Conservation (phyloP, 805 yeast species). For the Myxozyma nipponensis region DNA sequence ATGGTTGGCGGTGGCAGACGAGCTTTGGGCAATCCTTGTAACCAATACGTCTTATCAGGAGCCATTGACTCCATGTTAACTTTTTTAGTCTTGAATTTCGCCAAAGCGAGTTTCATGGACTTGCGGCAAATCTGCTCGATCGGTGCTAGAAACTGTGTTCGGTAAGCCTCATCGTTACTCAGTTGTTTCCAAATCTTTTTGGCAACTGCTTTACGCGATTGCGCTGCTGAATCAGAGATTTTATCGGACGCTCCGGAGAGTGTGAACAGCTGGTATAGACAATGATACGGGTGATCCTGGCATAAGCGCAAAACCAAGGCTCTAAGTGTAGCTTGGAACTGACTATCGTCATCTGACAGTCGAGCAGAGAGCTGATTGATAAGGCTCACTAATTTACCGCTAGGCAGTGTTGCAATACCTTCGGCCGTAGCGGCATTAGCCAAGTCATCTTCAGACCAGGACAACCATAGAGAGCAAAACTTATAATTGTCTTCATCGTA, state of each 20-base stretch:
- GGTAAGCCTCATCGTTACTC: constrained; percentile 33
- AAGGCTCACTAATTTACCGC: constrained; percentile 71
- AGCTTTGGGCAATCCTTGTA: constrained; percentile 42
- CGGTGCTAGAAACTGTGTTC: constrained; percentile 40
- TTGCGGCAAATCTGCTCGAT: constrained; percentile 51
- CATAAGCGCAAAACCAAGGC: constrained; percentile 48
- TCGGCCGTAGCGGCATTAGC: constrained; percentile 45
- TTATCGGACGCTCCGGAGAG: constrained; percentile 13
- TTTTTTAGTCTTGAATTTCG: constrained; percentile 5
- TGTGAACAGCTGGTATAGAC: constrained; percentile 47
- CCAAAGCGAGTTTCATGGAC: constrained; percentile 37
- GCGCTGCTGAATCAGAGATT: constrained; percentile 39
- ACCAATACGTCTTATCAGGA: constrained; percentile 56
- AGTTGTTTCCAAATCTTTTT: constrained; percentile 46
- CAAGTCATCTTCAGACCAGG: constrained; percentile 46
- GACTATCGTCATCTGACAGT: constrained; percentile 44
- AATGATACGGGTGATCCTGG: constrained; percentile 65
- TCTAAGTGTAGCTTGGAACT: constrained; percentile 57
- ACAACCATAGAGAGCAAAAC: constrained; percentile 81
- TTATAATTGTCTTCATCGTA: constrained; percentile 61
- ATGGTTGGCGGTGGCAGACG: constrained; percentile 39
- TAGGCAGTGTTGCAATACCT: constrained; percentile 47
- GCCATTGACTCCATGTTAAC: constrained; percentile 22
- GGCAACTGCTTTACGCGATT: constrained; percentile 52
- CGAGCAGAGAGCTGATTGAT: constrained; percentile 69